Base-by-base conservation (phyloP, 1,139 yeast genomes). In the Kodamaea derodonti region DNA sequence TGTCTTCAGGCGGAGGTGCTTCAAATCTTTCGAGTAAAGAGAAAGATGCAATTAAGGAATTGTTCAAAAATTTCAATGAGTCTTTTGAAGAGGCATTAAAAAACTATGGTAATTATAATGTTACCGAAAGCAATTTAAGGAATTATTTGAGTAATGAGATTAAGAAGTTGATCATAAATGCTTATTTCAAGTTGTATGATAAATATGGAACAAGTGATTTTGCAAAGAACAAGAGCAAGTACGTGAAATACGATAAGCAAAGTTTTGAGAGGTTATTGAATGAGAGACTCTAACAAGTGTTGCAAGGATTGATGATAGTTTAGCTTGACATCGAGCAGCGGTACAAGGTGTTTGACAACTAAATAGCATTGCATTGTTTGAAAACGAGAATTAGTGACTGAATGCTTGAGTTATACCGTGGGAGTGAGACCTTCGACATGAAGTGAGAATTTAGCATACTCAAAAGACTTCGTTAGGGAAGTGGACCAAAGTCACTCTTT, bases 171-270 rank as follows among this genome's bases (percentile, higher is more conserved):
- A 80, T 90, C 34, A 70, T 80, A 45, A 95, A 95, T 27, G 77
- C 94, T 34, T 90, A 90, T 59, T 80, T 82, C 52, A 80, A 92
- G 52, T 82, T 88, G 54, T 81, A 86, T 57, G 90, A 83, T 51
- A 81, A 80, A 54, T 82, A 84, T 51, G 75, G 76, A 7, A 67
- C 62, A 32, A 78, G 82, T n/a, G 87, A 80, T 40, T 82, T 83
- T 47, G 73, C 90, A 14, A 85, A 85, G 56, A 80, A 83, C 52
- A 71, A 74, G 36, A 66, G 72, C 31, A 86, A 84, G 66, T 84
- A 86, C 52, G 75, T 85, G 56, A 83, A 81, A 60, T 85, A 79
- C 52, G 83, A 76, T 53, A 80, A 79, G 52, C 58, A 61, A 32
- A 75, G 72, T 51, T 75, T 85, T 52, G 90, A 83, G 45, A 56